phyloP scores from a whole-genome alignment of 1,139 yeast species.

The Taphrina wiesneri region DNA sequence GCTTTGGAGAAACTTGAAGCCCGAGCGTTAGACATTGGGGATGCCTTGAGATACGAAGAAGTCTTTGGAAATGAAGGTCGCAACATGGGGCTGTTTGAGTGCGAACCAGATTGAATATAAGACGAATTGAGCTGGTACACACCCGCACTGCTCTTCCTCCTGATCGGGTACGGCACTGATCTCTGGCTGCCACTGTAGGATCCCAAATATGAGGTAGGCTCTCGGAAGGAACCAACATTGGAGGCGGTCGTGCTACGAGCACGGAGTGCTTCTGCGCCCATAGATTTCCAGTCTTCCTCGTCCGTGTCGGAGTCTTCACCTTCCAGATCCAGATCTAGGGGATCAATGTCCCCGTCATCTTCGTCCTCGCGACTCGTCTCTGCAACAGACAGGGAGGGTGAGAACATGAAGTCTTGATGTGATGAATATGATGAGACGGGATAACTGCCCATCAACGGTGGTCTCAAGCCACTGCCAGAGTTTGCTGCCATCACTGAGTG shows the following conservation, averaged over 20 bases:
- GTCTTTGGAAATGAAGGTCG: conserved; percentile 27
- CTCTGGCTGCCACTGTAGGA: conserved; percentile 12
- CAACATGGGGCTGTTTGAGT: background rate
- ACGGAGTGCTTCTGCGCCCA: conserved; percentile 64
- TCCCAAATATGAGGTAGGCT: background rate
- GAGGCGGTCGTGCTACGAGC: conserved; percentile 9
- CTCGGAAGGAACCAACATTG: conserved; percentile 5
- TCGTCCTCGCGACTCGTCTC: conserved; percentile 35
- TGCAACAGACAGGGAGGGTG: conserved; percentile 29
- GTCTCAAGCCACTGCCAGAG: background rate
- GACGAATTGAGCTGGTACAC: conserved; percentile 18
- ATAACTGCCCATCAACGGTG: conserved; percentile 7
- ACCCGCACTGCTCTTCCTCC: conserved; percentile 28
- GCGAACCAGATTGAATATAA: background rate
- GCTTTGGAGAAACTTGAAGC: conserved; percentile 3
- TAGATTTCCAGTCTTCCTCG: conserved; percentile 92
- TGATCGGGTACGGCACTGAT: conserved; percentile 25
- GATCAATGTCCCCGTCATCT: conserved; percentile 38
- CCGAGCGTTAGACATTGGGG: conserved; percentile 21
- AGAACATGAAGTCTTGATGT: conserved; percentile 26
- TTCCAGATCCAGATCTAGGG: conserved; percentile 34
- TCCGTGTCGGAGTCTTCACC: conserved; percentile 60
- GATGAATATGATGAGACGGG: conserved; percentile 15
- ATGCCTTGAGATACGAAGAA: conserved; percentile 8
- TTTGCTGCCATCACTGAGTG: background rate